Evolutionary conservation across 1,284 basidiomycete genomes (phyloP), one percentile per base, ranked within the genome.

Genomic region (Fereydounia khargensis): DNA sequence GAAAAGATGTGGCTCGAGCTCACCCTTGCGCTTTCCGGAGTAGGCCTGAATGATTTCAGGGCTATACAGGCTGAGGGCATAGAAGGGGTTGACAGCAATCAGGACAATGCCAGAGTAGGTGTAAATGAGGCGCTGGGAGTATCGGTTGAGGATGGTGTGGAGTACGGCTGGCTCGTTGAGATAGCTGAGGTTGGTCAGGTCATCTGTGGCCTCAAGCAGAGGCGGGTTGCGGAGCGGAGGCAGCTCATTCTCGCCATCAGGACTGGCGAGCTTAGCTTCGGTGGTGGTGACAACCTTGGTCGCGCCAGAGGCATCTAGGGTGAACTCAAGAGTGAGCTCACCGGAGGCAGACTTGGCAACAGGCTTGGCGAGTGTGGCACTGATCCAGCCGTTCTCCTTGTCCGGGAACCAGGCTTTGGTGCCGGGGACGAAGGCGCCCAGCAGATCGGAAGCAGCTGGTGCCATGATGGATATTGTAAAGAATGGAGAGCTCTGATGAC

Each of bases 11-110:
- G 95, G 95, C 73, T 98, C 95, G 22, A 97, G 82, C 62, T 98
- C 95, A 33, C 92, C 94, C 77, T 91, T 87, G 70, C 85, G 84
- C 47, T 89, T 81, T 33, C 91, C 92, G 49, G 88, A 89, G 77
- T 99, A 99, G 16, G 91, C 90, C 78, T 98, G 92, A 32, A 99
- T 94, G 73, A 97, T 91, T 72, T 96, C 91, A 13, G 90, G 88
- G 13, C 89, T 89, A 81, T 99, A 79, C 23, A 78, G 72, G 25
- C 75, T 78, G 30, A 78, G 55, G 89, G 84, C 34, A 78, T 91
- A 89, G 79, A 98, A 99, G 37, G 95, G 95, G 78, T 99, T 99
- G 79, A 99, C 86, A 35, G 95, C 95, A 76, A 99, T 96, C 60
- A 95, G 84, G 50, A 95, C 81, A 70, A 98, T 98, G 68, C 95